Percentiles rank a stretch among this genome's conserved stretches.
phyloP scores from a whole-genome alignment of 305 asterid genomes.

The Fraxinus latifolia region DNA sequence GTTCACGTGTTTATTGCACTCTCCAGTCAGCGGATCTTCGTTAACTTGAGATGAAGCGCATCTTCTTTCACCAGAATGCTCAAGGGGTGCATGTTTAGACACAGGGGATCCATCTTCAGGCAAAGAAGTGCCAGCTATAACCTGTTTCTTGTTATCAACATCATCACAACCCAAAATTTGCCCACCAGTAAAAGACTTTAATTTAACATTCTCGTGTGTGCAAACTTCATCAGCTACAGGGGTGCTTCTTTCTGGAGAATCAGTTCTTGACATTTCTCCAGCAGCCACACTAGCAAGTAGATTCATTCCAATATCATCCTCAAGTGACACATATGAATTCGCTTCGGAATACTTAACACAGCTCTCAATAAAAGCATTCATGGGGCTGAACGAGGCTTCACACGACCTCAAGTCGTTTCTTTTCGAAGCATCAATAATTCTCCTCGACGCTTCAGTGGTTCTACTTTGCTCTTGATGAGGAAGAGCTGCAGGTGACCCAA shows the following conservation, averaged over 20 bases:
- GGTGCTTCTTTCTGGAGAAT: constrained; percentile 36
- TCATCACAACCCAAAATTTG: constrained; percentile 19
- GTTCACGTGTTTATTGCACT: constrained; percentile 1
- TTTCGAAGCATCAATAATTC: constrained; percentile 35
- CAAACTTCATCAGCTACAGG: constrained; percentile 39
- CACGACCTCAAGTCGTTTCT: constrained; percentile 34
- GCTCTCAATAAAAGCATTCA: constrained; percentile 67
- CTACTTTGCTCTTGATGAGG: constrained; percentile 45
- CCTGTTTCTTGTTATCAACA: constrained; percentile 32
- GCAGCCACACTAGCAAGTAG: constrained; percentile 71
- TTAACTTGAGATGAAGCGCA: constrained; percentile 14
- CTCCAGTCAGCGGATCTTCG: constrained; percentile 18
- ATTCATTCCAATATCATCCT: constrained; percentile 67
- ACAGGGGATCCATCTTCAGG: constrained; percentile 22
- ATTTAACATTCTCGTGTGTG: constrained; percentile 34
- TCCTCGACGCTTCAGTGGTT: constrained; percentile 32
- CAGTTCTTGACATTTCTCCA: constrained; percentile 48
- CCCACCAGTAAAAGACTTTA: constrained; percentile 28
- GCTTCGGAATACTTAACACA: constrained; percentile 50
- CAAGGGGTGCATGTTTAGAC: constrained; percentile 15
- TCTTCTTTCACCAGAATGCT: constrained; percentile 25
- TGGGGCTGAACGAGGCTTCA: constrained; percentile 48
- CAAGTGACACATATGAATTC: constrained; percentile 35
- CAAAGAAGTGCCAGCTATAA: constrained; percentile 20
- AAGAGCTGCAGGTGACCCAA: constrained; percentile 38